Conservation (phyloP, 306 rosid species). For the Rosa chinensis region DNA sequence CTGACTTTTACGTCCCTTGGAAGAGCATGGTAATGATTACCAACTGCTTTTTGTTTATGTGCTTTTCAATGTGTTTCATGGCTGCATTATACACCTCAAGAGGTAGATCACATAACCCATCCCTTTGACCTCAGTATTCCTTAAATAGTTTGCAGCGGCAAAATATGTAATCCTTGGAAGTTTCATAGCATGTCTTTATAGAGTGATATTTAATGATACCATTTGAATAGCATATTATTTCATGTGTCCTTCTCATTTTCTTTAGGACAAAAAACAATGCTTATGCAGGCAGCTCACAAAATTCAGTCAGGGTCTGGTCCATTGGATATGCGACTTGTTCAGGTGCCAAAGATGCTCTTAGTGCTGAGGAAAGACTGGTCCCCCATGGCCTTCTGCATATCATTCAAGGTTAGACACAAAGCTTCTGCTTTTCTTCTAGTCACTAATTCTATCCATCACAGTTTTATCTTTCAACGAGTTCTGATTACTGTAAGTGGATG, state of each 20-base stretch:
- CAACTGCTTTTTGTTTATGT: background rate
- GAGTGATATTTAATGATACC: background rate
- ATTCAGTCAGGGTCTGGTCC: conserved; percentile 86
- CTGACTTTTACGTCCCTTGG: conserved; percentile 96
- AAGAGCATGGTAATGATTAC: conserved; percentile 73
- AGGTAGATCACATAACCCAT: background rate
- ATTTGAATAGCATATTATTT: background rate
- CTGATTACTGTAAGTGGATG: background rate
- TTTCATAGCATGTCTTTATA: background rate
- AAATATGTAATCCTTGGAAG: background rate
- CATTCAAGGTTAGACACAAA: conserved; percentile 69
- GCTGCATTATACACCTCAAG: background rate
- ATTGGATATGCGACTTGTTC: conserved; percentile 77
- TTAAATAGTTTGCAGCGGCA: background rate
- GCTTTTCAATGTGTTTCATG: background rate
- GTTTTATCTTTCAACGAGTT: background rate
- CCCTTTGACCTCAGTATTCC: background rate
- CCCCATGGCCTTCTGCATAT: conserved; percentile 75
- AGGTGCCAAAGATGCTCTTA: conserved; percentile 87
- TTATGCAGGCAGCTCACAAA: conserved; percentile 88
- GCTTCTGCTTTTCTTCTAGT: background rate
- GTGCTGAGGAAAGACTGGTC: conserved; percentile 75
- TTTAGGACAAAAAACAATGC: background rate
- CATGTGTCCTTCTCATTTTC: background rate
- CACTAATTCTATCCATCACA: background rate